A percentile compares a stretch with the other conserved stretches of the same genome.
These are phyloP conservation scores for Cladosporium sphaerospermum DNA, from an alignment of 2,329 filamentous ascomycete species.

Conservation along the genomic window DNA sequence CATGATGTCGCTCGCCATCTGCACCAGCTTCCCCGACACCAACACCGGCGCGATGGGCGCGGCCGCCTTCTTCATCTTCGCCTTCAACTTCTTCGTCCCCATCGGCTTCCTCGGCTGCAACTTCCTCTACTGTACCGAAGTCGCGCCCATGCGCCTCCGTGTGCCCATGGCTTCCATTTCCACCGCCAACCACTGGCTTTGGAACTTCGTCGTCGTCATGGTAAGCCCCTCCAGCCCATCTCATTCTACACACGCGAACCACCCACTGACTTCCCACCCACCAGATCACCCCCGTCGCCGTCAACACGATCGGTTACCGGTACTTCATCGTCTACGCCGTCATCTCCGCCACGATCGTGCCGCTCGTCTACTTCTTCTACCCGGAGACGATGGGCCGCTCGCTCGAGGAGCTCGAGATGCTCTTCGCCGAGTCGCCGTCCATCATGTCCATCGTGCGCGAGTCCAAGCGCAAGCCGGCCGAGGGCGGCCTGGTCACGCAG, in stretches of 20 bases:
- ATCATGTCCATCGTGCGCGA: conserved; percentile 6
- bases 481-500: conserved; percentile 7
- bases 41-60: conserved; percentile 11
- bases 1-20: conserved; percentile 50
- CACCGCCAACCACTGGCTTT: conserved; percentile 26
- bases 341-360: conserved; percentile 7
- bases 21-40: conserved; percentile 38
- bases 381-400: conserved; percentile 35
- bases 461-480: conserved; percentile 10
- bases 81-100: conserved; percentile 26
- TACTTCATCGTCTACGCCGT: conserved; percentile 13
- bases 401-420: conserved; percentile 35
- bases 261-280: not conserved
- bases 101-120: conserved; percentile 22
- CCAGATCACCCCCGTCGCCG: conserved; percentile 27
- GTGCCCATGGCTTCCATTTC: conserved; percentile 16
- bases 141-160: conserved; percentile 30
- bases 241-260: not conserved
- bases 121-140: conserved; percentile 23
- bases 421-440: conserved; percentile 26
- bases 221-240: not conserved
- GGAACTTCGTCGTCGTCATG: conserved; percentile 21
- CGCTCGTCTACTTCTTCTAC: conserved; percentile 38
- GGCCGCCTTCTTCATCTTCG: conserved; percentile 28
- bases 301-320: conserved; percentile 13